phyloP scores from a whole-genome alignment of 768 basidiomycete species.

The Boletellus ananas region DNA sequence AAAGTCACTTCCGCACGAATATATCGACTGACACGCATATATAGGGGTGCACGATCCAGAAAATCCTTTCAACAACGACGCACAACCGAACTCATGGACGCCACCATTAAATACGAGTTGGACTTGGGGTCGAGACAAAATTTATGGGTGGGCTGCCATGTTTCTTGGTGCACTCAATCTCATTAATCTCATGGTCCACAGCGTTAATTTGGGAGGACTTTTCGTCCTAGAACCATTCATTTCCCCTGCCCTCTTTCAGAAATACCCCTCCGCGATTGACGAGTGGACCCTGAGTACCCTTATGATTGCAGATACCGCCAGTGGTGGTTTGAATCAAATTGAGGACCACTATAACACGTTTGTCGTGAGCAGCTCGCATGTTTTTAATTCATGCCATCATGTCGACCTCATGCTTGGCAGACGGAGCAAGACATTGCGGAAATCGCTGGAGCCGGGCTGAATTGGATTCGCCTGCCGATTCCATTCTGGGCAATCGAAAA shows the following conservation, averaged over 20 bases:
- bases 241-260: slow-evolving; percentile 57
- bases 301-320: slow-evolving; percentile 62
- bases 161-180: slow-evolving; percentile 1
- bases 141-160: slow-evolving; percentile 48
- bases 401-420: slow-evolving; percentile 34
- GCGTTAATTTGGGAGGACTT: slow-evolving; percentile 72
- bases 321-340: slow-evolving; percentile 62
- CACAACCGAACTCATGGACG: slow-evolving; percentile 75
- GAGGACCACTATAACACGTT: slow-evolving; percentile 80
- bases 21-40: slow-evolving; percentile 4
- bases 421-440: slow-evolving; percentile 87
- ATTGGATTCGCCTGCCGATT: slow-evolving; percentile 78
- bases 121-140: slow-evolving; percentile 59
- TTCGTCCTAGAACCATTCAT: slow-evolving; percentile 81
- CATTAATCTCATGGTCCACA: slow-evolving; percentile 17
- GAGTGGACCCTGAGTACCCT: slow-evolving; percentile 66
- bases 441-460: slow-evolving; percentile 85
- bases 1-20: background rate
- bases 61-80: slow-evolving; percentile 72
- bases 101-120: slow-evolving; percentile 75
- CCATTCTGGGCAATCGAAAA: slow-evolving; percentile 86
- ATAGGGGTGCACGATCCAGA: slow-evolving; percentile 64
- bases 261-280: slow-evolving; percentile 53
- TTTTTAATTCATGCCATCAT: background rate
- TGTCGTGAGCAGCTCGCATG: slow-evolving; percentile 50